Base-by-base conservation (phyloP, 2,329 filamentous ascomycete genomes). In the Mariannaea sp. region DNA sequence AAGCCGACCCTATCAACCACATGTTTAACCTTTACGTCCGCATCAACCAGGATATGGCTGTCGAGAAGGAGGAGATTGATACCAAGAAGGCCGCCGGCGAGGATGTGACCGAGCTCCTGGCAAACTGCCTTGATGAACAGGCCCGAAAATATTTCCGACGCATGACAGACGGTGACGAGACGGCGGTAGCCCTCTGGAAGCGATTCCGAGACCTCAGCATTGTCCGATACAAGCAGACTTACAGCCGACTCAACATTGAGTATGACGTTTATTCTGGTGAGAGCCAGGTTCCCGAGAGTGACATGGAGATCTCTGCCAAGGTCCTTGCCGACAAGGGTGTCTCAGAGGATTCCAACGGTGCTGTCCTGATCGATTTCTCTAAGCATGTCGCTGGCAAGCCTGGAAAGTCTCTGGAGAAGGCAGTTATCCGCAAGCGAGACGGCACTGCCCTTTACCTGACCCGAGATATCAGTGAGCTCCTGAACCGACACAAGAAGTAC, bases 11-110 rank as follows among this genome's bases (percentile, higher is more conserved):
- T 10, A 91, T 93, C 67, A 88, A 89, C 70, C 90, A 94, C 70
- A 77, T 94, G 8, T 92, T 87, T 71, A 84, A 92, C 65, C 86
- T 94, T 45, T 94, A 93, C 65, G 89, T 92, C 58, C 82, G 84
- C 70, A 90, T 93, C 71, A 91, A 88, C 71, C 74, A 74, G 53
- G 84, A 90, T 42, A 80, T 87, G 68, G 72, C 77, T 2, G 82
- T 78, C 0, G 87, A 92, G 75, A 86, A 87, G 60, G 86, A 88
- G 59, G 69, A 80, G 54, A 83, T 87, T 19, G 84, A 85, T 63
- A 77, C 74, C 35, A 74, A 80, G 59, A 81, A 82, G 67, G 75
- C 77, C 32, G 77, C 76, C 35, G 78, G 80, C 53, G 75, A 82
- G 62, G 80, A 81, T 42, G 74, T 77, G 4, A 68, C 72, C 14